Percentiles rank a stretch among this genome's conserved stretches.
These are phyloP conservation scores for Candida ortonii DNA, from an alignment of 805 yeast species.

Conservation along the genomic window DNA sequence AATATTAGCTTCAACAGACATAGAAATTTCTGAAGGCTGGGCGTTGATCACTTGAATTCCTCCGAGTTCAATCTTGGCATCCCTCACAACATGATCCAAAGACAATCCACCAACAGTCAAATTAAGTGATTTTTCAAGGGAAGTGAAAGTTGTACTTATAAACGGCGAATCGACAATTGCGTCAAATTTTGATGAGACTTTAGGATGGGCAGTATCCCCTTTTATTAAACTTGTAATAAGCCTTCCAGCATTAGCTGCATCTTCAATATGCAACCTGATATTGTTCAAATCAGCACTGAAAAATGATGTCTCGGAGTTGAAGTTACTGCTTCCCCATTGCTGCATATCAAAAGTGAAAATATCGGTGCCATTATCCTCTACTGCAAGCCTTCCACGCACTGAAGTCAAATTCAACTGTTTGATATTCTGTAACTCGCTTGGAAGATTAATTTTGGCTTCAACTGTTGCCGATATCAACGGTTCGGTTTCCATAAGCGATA, in stretches of 20 bases:
- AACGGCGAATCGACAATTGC: constrained; percentile 25
- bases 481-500: constrained; percentile 7
- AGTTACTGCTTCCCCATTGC: constrained; percentile 18
- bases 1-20: constrained; percentile 33
- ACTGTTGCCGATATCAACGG: constrained; percentile 4
- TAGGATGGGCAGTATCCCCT: no score
- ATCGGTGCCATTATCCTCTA: constrained; percentile 1
- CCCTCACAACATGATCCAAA: constrained; percentile 3
- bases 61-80: constrained; percentile 9
- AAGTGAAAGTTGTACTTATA: constrained; percentile 14
- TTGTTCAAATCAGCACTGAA: constrained; percentile 8
- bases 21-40: constrained; percentile 18
- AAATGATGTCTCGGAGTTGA: constrained; percentile 14
- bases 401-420: constrained; percentile 1
- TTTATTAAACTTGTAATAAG: no score
- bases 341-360: constrained; percentile 9
- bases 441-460: constrained; percentile 3
- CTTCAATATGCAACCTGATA: constrained; percentile 8
- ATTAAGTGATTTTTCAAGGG: constrained; percentile 1
- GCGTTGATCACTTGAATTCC: constrained; percentile 30
- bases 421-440: constrained; percentile 1
- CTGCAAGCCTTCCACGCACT: constrained; percentile 6
- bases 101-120: constrained; percentile 3
- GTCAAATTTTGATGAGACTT: no score
- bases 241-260: background rate